Base-by-base conservation (phyloP, 768 basidiomycete species). In the Mycena olivaceomarginata region DNA sequence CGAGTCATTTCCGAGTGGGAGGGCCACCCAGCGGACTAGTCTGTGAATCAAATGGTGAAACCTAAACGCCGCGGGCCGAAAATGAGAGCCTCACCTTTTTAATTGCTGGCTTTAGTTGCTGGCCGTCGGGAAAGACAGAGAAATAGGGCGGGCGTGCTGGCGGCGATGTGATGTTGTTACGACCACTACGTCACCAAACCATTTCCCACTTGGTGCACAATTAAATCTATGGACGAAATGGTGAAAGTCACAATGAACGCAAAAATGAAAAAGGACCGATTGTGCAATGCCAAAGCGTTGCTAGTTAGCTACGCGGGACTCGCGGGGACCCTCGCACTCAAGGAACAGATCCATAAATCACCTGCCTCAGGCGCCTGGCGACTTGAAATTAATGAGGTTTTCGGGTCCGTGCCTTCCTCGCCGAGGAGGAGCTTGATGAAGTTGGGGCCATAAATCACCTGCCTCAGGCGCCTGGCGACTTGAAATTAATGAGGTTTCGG, bases 11-110 rank as follows among this genome's bases (percentile, higher is more conserved):
- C n/a, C 63, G 51, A 41, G 65, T 45, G 4, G 31, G 31, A 13
- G 11, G 10, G 31, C 22, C 46, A 45, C 20, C 45, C 13, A 13
- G 65, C 9, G 64, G 46, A 45, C 31, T 15, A 48, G 37, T 53
- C 51, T 56, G 2, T 39, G 39, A 53, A 40, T 67, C 12, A 67
- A 67, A 40, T n/a, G 6, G 67, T 67, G 67, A 67, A 67, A 67
- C 41, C 41, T 56, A 67, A 56, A 56, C 67, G 67, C 51, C 67
- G 20, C 67, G 15, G 18, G 37, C 51, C 5, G 41, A 56, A 57
- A 40, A 18, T 67, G 67, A 67, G 39, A 46, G 16, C 48, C 66
- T 7, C n/a, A 67, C 67, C 31, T 39, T 53, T 64, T 22, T 45
- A 45, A 37, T 37, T 6, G 46, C 64, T 16, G 25, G 66, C 18